Conservation (phyloP, 441 rosid species). For the Raphanus hybrid region DNA sequence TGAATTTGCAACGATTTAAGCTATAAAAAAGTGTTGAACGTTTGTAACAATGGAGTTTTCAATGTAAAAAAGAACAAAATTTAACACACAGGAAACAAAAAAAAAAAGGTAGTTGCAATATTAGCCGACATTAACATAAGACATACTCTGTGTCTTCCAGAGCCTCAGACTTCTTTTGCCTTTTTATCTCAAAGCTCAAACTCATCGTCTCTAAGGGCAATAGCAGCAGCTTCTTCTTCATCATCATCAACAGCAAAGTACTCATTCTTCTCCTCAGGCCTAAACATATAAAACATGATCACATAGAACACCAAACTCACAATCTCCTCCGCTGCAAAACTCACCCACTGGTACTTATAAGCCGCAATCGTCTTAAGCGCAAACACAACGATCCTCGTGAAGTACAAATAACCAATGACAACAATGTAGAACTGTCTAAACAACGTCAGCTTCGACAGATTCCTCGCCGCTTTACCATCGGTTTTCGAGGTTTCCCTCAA, state of each 20-base stretch:
- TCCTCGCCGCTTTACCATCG: constrained; percentile 86
- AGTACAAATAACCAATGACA: constrained; percentile 84
- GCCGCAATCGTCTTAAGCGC: constrained; percentile 90
- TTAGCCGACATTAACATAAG: constrained; percentile 33
- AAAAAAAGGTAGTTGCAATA: constrained; percentile 28
- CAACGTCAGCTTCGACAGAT: constrained; percentile 76
- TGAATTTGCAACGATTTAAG: background rate
- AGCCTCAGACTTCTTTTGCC: too few relatives aligned
- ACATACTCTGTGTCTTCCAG: constrained; percentile 6
- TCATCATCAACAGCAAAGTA: too few relatives aligned
- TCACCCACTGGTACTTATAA: constrained; percentile 75
- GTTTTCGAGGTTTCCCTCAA: constrained; percentile 90
- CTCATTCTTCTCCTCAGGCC: too few relatives aligned
- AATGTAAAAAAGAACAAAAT: constrained; percentile 21
- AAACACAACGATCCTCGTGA: constrained; percentile 92
- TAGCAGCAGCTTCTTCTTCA: too few relatives aligned
- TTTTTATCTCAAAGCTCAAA: constrained; percentile 66
- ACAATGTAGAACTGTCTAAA: constrained; percentile 94
- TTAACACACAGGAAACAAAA: constrained; percentile 11
- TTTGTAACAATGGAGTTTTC: constrained; percentile 12
- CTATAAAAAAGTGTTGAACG: constrained; percentile 5
- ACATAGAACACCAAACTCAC: too few relatives aligned
- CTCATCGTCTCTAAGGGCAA: too few relatives aligned
- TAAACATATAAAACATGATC: too few relatives aligned
- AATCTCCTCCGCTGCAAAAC: too few relatives aligned